Evolutionary conservation across 306 rosid species (phyloP).

Genomic region (Dryas alaskensis): DNA sequence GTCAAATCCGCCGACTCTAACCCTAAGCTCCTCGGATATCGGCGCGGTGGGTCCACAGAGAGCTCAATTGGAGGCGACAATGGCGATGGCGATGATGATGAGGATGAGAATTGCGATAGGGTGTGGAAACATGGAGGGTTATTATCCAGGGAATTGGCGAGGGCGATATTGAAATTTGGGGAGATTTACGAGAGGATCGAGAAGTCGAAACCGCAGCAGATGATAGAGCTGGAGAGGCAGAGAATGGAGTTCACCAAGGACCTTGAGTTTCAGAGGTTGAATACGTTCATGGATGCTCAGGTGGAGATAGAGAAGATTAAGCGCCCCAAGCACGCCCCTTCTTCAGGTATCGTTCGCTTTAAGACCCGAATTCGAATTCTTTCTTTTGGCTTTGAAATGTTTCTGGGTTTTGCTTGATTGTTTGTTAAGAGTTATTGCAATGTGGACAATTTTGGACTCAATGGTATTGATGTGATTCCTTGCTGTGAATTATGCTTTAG

Average conservation of each 20-base stretch:
- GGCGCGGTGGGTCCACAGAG: slow-evolving; percentile 14
- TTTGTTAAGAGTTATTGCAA: background rate
- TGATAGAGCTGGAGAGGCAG: slow-evolving; percentile 53
- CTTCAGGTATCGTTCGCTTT: slow-evolving; percentile 20
- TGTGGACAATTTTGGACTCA: background rate
- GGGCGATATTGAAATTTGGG: slow-evolving; percentile 46
- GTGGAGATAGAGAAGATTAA: slow-evolving; percentile 43
- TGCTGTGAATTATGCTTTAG: too few relatives aligned
- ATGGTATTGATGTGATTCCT: background rate
- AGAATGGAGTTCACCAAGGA: slow-evolving; percentile 50
- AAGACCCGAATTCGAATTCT: background rate
- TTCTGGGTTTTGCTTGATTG: background rate
- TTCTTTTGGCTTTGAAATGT: background rate
- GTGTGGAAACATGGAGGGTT: slow-evolving; percentile 28
- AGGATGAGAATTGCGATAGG: background rate
- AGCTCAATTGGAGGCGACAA: slow-evolving; percentile 23
- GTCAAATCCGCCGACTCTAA: slow-evolving; percentile 17
- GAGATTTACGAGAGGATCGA: slow-evolving; percentile 48
- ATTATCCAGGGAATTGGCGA: slow-evolving; percentile 40
- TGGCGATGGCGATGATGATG: slow-evolving; percentile 5
- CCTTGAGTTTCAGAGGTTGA: slow-evolving; percentile 45
- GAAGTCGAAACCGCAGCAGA: slow-evolving; percentile 39
- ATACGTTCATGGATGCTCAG: slow-evolving; percentile 48
- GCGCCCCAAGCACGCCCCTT: slow-evolving; percentile 22
- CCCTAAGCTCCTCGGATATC: background rate